Evolutionary conservation across 148 eudicot species (phyloP), one percentile per base, ranked within the genome.

Genomic region (Mesembryanthemum crystallinum): DNA sequence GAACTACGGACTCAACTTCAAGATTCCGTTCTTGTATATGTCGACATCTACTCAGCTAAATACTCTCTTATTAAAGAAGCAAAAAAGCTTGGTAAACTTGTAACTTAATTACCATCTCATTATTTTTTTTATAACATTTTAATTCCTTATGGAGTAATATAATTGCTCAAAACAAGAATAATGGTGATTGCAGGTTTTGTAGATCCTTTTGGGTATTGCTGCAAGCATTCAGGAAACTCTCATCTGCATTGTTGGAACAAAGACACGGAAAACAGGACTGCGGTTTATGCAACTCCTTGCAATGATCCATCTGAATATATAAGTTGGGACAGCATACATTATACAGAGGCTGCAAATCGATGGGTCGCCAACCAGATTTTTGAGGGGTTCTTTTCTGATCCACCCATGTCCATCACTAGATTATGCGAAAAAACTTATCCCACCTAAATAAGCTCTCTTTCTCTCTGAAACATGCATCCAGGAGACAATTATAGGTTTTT

Each of bases 321-420:
- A 49, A 91, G 81, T 67, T 93, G 98, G 98, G 98, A 93, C 78
- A 91, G 98, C 37, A 77, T 86, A 29, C 98, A 92, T 76, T 90
- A 77, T 78, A 89, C 98, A 0, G 77, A 92, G 61, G 93, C 92
- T 52, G 96, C 93, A 45, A 92, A 92, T 67, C 84, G 77, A 71
- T 90, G 93, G 96, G 68, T 92, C 24, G 83, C 89, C 72, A 76
- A 89, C 73, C 84, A 80, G 43, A 89, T 93, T 67, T 85, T 82
- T 1, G 77, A 81, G 4, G 83, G 83, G 1, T 76, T 74, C 10
- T 43, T 57, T 17, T 72, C 77, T 23, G 73, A 81, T 72, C 80
- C 83, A 32, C 83, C 80, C 21, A 0, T 76, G 14, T 52, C 77
- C 45, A 24, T 81, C 17, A 5, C 77, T 20, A 67, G 54, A 17